Base-by-base conservation (phyloP, 2,329 filamentous ascomycete species). In the Penicillium sp. region DNA sequence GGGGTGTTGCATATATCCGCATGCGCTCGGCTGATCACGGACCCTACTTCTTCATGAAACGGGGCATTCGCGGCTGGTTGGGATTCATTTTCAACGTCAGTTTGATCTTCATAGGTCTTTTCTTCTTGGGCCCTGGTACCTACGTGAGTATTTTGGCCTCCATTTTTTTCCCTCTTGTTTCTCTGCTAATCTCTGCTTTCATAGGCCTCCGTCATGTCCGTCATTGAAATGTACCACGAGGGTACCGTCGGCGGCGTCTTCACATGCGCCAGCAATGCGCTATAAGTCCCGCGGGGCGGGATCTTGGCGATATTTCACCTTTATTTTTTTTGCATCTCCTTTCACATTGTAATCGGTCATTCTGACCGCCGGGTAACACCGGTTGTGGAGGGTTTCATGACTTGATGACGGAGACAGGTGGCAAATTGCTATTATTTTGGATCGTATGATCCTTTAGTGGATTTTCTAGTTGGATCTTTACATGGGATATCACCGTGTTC, bases 81-180 rank as follows among this genome's bases (percentile, higher is more conserved):
- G 74, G 74, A 5, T 67, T 71, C 29, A 57, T 73, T 0, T 70
- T 94, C 48, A 96, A 96, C 65, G 66, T 90, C 15, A 61, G 84
- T 57, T 83, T 96, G 53, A 91, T 94, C 52, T 26, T 80, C 2
- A 83, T 88, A 16, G 92, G 92, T 0, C 47, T 95, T n/a, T 84
- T 92, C 61, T 95, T 95, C 76, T 73, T 96, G 44, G 85, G 81
- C 0, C 88, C 81, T 0, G 92, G 92, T 34, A 96, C 91, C 3
- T 96, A 96, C 62, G 75, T 78, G 60, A 74, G 76, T 70, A 36
- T 18, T 45, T n/a, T 42, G 2, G 38, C 21, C 33, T 34, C 16
- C 10, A 23, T 51, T 44, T 5, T 12, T 2, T 12, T n/a, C n/a
- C 13, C 34, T 28, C 0, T 66, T 38, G 16, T 6, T 6, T 12